These are phyloP conservation scores for Gentiana macrophylla DNA, from an alignment of 257 asterid species.

Conservation along the genomic window DNA sequence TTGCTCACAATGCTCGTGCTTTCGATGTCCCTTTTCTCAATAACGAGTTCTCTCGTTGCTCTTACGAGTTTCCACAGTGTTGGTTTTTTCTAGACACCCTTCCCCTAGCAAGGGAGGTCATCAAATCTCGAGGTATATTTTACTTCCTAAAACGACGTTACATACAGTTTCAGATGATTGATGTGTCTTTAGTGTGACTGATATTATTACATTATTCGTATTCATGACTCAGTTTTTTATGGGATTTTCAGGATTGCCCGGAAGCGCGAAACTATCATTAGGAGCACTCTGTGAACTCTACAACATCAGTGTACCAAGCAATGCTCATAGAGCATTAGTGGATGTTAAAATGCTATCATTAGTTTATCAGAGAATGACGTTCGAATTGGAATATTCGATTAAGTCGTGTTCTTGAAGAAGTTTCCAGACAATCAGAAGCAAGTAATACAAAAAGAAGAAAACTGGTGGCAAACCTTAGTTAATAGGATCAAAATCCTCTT, in stretches of 20 bases:
- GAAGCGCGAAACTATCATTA: conserved; percentile 26
- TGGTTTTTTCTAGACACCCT: conserved; percentile 65
- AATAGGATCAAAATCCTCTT: too few species aligned
- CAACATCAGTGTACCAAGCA: conserved; percentile 41
- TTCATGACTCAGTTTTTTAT: conserved; percentile 1
- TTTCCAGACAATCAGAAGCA: conserved; percentile 25
- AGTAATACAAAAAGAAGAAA: conserved; percentile 22
- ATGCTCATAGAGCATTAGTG: conserved; percentile 75
- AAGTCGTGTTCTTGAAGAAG: conserved; percentile 38
- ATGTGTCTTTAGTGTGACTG: too few species aligned
- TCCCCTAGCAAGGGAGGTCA: conserved; percentile 54
- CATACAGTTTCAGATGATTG: too few species aligned
- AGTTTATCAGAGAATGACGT: conserved; percentile 60
- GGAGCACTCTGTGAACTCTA: conserved; percentile 55
- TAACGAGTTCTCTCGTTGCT: conserved; percentile 61
- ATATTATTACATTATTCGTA: not conserved
- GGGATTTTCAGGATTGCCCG: conserved; percentile 40
- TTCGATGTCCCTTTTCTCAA: conserved; percentile 81
- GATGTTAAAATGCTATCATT: conserved; percentile 62
- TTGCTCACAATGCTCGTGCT: conserved; percentile 68
- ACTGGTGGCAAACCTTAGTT: conserved; percentile 5
- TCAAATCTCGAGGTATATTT: conserved; percentile 55
- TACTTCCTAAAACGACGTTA: not conserved
- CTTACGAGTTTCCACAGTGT: conserved; percentile 58
- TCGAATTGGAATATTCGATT: conserved; percentile 40